Base-by-base conservation (phyloP, 2,329 filamentous ascomycete genomes). In the Xylaria sp. region DNA sequence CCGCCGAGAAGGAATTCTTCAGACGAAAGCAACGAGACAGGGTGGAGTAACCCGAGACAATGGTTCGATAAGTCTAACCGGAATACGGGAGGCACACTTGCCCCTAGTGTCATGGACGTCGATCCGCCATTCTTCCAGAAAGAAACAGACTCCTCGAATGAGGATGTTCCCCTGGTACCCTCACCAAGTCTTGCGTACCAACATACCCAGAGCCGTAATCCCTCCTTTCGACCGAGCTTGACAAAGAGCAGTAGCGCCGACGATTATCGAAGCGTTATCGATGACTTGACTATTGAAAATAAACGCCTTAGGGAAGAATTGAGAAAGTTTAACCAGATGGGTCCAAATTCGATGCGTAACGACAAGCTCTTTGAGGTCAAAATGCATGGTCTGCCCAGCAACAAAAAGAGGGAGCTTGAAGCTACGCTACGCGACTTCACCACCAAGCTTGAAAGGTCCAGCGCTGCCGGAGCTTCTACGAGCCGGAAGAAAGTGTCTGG, bases 351-450 rank as follows among this genome's bases (percentile, higher is more conserved):
- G 65, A 76, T 93, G 51, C 84, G 88, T 33, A 86, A 88, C 47
- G 91, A 96, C 29, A 92, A 91, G 71, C 76, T 96, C 0, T 94
- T 96, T 68, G 92, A 96, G 73, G 87, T 96, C 63, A 89, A 91
- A 68, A 84, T 93, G 29, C 91, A 95, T 68, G 87, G 89, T 0
- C 75, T 96, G 40, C 85, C 90, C 0, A 82, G 86, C 47, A 82
- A 85, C 51, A 93, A 92, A 77, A 92, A 90, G 75, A 83, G 87
- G 59, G 91, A 95, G 65, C 75, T 96, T 19, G 91, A 96, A 71
- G 85, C 88, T 6, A 87, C 88, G 0, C 76, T 96, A 9, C 85
- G 87, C 56, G 86, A 88, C 49, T 93, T 94, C 66, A 87, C 89
- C 1, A 82, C 86, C 1, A 84, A 80, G 25, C 80, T 93, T 3